These are phyloP conservation scores for Pichia exigua DNA, from an alignment of 805 yeast genomes.

Conservation along the genomic window DNA sequence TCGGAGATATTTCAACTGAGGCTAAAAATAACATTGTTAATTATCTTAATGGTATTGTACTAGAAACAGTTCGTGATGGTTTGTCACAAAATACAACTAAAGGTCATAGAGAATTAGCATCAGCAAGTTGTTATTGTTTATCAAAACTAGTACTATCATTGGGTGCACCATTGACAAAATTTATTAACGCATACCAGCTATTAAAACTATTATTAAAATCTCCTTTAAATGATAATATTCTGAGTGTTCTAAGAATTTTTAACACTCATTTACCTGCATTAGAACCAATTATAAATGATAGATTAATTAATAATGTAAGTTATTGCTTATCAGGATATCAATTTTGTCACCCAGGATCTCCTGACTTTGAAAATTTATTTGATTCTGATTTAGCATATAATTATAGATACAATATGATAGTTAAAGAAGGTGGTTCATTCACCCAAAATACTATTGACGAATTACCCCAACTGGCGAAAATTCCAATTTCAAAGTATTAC, in stretches of 20 bases:
- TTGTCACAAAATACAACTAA: constrained; percentile 53
- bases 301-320: constrained; percentile 64
- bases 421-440: constrained; percentile 52
- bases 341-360: constrained; percentile 82
- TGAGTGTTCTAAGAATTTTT: constrained; percentile 61
- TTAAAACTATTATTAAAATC: constrained; percentile 74
- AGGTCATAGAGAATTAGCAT: constrained; percentile 65
- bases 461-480: constrained; percentile 15
- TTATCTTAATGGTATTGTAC: constrained; percentile 80
- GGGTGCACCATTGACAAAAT: constrained; percentile 89
- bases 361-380: constrained; percentile 53
- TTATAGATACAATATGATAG: constrained; percentile 66
- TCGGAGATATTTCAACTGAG: constrained; percentile 76
- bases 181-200: constrained; percentile 66
- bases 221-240: constrained; percentile 77
- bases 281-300: constrained; percentile 62
- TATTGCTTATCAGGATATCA: constrained; percentile 72
- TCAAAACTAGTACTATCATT: constrained; percentile 82
- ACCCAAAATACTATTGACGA: constrained; percentile 13
- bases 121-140: constrained; percentile 81
- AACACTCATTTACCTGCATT: constrained; percentile 73
- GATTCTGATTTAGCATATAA: constrained; percentile 62
- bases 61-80: constrained; percentile 77
- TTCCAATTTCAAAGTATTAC: constrained; percentile 18
- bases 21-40: constrained; percentile 82